Base-by-base conservation (phyloP, 2,329 filamentous ascomycete species). In the Neoarthrinium moseri region DNA sequence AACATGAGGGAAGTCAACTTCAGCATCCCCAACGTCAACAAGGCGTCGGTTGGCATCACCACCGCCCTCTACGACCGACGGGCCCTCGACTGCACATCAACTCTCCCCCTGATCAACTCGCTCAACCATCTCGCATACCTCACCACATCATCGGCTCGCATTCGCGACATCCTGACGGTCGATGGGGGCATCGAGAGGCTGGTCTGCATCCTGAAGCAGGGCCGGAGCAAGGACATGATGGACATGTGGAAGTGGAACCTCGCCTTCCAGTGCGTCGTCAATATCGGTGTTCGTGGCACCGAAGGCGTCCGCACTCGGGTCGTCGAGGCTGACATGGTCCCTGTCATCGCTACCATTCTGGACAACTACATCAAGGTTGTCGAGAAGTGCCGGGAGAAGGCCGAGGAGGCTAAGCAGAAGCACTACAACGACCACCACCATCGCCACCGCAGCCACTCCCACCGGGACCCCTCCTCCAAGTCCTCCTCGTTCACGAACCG, bases 191-290 rank as follows among this genome's bases (percentile, higher is more conserved):
- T 99, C 67, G 94, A 99, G 74, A 78, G 92, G 54, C 76, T 99
- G 57, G 89, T 99, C 65, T 96, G 91, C 79, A 96, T 99, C 63
- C 81, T 99, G 67, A 99, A 99, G 71, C 90, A 96, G 70, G 94
- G 94, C 52, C 81, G 94, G 64, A 96, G 89, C 72, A 95, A 91
- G 70, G 92, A 99, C 66, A 87, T 96, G 84, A 96, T 97, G 92
- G 92, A 96, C 67, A 96, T 96, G 89, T 99, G 94, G 94, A 97
- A 97, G 71, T 99, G 94, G 94, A 99, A 96, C 63, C 79, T 99
- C 52, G 94, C 94, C 43, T 99, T 99, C 68, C 94, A 97, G 70
- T 99, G 94, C 67, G 91, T 97, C 54, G 94, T 99, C 65, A 99
- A 99, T 68, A 97, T 99, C 63, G 94, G 94, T 47, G 92, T 99